Evolutionary conservation across 2,329 filamentous ascomycete species (phyloP).

Genomic region (Neonectria neomacrospora): DNA sequence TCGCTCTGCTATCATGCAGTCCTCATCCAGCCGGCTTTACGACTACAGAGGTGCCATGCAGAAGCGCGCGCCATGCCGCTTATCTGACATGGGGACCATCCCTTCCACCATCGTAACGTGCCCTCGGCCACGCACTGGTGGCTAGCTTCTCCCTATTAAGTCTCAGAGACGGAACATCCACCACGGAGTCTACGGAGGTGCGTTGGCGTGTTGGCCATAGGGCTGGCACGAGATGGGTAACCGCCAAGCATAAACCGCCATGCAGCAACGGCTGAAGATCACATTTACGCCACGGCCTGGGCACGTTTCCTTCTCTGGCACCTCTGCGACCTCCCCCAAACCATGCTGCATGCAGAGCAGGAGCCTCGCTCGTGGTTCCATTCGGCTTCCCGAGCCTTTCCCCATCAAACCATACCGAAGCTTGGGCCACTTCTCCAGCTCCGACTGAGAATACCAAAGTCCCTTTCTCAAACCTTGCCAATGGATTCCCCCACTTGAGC

Average conservation of each 20-base stretch:
- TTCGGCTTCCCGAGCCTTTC: background rate
- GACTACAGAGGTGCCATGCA: slow-evolving; percentile 1
- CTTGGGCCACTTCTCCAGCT: slow-evolving; percentile 18
- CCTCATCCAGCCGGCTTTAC: background rate
- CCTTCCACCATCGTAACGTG: slow-evolving; percentile 5
- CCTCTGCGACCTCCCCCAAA: background rate
- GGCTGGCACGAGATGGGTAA: background rate
- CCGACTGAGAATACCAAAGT: slow-evolving; percentile 24
- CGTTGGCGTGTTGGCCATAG: background rate
- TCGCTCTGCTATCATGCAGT: background rate
- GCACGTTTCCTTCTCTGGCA: background rate
- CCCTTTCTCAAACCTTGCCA: slow-evolving; percentile 10
- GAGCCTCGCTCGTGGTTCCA: background rate
- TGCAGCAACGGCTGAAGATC: background rate
- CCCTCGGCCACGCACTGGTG: background rate
- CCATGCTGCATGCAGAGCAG: background rate
- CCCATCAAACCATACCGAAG: background rate
- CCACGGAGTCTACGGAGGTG: no score
- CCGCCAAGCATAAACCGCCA: background rate
- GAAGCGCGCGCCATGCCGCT: slow-evolving; percentile 8
- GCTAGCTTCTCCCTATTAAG: slow-evolving; percentile 8
- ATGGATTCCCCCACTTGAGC: background rate
- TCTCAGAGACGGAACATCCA: background rate
- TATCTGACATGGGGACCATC: slow-evolving; percentile 14
- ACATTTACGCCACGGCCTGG: background rate